phyloP scores from a whole-genome alignment of 371 early-diverging fungal genomes.

The Zopfochytrium polystomum region DNA sequence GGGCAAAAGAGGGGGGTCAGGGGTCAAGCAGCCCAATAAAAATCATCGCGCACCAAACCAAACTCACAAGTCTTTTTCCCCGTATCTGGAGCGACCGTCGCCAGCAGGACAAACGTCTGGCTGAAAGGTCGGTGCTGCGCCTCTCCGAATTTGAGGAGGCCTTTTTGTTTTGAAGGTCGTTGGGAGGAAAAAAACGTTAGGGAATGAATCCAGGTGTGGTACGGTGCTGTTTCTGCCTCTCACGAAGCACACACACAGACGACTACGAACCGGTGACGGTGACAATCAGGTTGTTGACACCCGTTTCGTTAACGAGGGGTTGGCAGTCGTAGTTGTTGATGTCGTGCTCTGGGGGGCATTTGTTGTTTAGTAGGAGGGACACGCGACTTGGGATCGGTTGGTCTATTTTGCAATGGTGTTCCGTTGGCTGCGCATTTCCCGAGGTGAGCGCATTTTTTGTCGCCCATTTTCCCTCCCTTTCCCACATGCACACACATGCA shows the following conservation, averaged over 20 bases:
- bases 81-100: conserved; percentile 41
- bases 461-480: not conserved
- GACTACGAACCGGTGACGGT: conserved; percentile 23
- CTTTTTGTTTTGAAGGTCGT: not conserved
- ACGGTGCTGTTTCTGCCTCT: not conserved
- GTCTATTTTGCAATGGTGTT: too few species aligned
- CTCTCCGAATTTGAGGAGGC: conserved; percentile 36
- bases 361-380: not conserved
- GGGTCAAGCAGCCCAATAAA: not conserved
- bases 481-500: not conserved
- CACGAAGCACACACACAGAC: not conserved
- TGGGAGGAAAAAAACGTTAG: not conserved
- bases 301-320: conserved; percentile 48
- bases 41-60: not conserved
- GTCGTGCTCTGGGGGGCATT: conserved; percentile 52
- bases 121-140: conserved; percentile 53
- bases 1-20: not conserved
- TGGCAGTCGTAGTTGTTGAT: conserved; percentile 65
- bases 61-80: conserved; percentile 34
- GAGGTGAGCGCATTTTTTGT: too few species aligned
- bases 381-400: too few species aligned
- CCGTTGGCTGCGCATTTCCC: too few species aligned
- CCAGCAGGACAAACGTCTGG: conserved; percentile 67
- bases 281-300: conserved; percentile 36
- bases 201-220: not conserved